Evolutionary conservation across 768 basidiomycete species (phyloP).

Genomic region (Lyophyllum decastes): DNA sequence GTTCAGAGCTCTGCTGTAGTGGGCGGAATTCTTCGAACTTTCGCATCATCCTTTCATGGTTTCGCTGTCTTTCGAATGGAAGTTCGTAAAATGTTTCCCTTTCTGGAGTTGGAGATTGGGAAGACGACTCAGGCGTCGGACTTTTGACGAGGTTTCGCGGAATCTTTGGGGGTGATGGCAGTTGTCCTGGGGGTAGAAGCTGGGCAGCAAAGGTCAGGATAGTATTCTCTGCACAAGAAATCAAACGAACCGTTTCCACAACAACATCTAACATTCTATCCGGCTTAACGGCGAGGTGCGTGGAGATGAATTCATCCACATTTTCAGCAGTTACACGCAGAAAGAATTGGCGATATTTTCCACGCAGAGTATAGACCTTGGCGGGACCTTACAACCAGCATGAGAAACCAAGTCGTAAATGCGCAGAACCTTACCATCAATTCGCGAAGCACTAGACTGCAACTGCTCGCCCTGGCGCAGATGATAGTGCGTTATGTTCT

Average conservation of each 20-base stretch:
- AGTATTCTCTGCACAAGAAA: not conserved
- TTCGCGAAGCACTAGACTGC: slow-evolving; percentile 62
- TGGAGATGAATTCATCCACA: slow-evolving; percentile 48
- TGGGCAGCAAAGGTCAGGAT: slow-evolving; percentile 16
- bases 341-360: slow-evolving; percentile 70
- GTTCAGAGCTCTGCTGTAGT: not conserved
- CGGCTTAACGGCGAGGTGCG: slow-evolving; percentile 56
- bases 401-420: slow-evolving; percentile 2
- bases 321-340: slow-evolving; percentile 60
- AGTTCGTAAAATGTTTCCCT: slow-evolving; percentile 3
- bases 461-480: slow-evolving; percentile 45
- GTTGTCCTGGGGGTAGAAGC: slow-evolving; percentile 35
- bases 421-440: slow-evolving; percentile 55
- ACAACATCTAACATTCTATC: slow-evolving; percentile 58
- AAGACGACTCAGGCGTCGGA: slow-evolving; percentile 17
- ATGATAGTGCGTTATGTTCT: not conserved
- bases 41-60: not conserved
- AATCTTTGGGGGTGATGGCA: slow-evolving; percentile 33
- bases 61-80: slow-evolving; percentile 1
- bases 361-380: slow-evolving; percentile 64
- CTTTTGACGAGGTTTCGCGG: slow-evolving; percentile 24
- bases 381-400: slow-evolving; percentile 52
- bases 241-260: slow-evolving; percentile 55
- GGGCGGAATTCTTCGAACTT: slow-evolving; percentile 5
- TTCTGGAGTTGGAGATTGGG: slow-evolving; percentile 11